phyloP scores from a whole-genome alignment of 176 grass and related monocot species.

The Phragmites australis region DNA sequence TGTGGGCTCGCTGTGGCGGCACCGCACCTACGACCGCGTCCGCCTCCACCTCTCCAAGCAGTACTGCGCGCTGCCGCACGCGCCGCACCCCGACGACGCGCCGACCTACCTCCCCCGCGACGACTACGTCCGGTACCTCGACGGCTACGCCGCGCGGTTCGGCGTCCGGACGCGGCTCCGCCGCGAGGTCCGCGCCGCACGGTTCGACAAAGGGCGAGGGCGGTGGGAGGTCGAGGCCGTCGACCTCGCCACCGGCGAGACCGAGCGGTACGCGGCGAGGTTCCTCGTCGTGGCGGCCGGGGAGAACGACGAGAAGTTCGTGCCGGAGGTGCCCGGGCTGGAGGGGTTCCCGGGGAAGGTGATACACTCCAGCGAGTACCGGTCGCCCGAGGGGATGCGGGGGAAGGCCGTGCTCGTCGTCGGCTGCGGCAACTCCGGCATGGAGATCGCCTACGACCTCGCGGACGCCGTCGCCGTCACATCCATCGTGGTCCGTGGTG shows the following conservation, averaged over 20 bases:
- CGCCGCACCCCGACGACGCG: constrained; percentile 35
- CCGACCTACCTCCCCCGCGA: constrained; percentile 58
- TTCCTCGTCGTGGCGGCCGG: constrained; percentile 71
- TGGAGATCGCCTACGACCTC: constrained; percentile 86
- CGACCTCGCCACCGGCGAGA: background rate
- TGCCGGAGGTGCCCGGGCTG: constrained; percentile 70
- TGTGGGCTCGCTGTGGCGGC: constrained; percentile 74
- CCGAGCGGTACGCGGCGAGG: constrained; percentile 47
- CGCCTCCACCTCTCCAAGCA: constrained; percentile 76
- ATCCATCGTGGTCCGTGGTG: constrained; percentile 57
- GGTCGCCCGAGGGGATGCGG: constrained; percentile 22
- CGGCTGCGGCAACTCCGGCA: constrained; percentile 82
- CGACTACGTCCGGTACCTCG: constrained; percentile 69
- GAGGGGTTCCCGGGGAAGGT: constrained; percentile 51
- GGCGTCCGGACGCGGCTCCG: constrained; percentile 38
- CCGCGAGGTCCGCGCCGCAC: constrained; percentile 52
- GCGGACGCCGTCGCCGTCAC: constrained; percentile 48
- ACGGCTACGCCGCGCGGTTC: constrained; percentile 59
- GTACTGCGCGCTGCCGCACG: constrained; percentile 59
- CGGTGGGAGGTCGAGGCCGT: constrained; percentile 53
- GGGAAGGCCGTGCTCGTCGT: constrained; percentile 78
- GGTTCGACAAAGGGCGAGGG: constrained; percentile 23
- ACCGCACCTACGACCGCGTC: constrained; percentile 70
- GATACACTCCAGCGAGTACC: constrained; percentile 63
- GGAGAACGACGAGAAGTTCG: constrained; percentile 63